Base-by-base conservation (phyloP, 192 early-diverging fungal species). In the Glomus cerebriforme region DNA sequence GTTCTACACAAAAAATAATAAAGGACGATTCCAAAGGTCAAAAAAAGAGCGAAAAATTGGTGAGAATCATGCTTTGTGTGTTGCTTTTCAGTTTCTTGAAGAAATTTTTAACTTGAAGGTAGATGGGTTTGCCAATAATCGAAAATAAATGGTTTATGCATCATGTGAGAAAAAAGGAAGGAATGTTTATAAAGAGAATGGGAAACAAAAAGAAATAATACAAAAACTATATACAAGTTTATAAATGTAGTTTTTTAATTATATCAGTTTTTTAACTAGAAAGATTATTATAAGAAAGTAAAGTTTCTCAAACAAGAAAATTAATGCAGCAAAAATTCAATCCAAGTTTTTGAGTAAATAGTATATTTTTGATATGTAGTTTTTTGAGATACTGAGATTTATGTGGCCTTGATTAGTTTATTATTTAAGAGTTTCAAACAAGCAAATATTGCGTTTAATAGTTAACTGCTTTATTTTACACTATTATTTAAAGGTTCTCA, bases 211-310 rank as follows among this genome's bases (percentile, higher is more conserved):
- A 68, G n/a, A 68, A 31, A 31, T 65, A 31, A 65, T 12, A 32
- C 31, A 35, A 39, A 35, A 39, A 43, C 34, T n/a, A 68, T 17
- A 13, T 39, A n/a, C 34, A 35, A 39, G 32, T 39, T 35, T 68
- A 39, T 54, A 54, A 54, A 54, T 17, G 2, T 54, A 54, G 49
- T 54, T 54, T 54, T 54, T 54, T 54, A 22, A 17, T 54, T 17
- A 54, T 54, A 68, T 34, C 66, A 68, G 66, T 68, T 31, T 68
- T 68, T 68, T 39, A 68, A 68, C 66, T 68, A 68, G 66, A 43
- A 35, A 64, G 62, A n/a, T 31, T 63, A 63, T 63, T n/a, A 12
- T 29, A 4, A 29, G 15, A 27, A 27, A 64, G 15, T 64, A 64
- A 31, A 64, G 29, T 31, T 26, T 64, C 26, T 64, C 29, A 43